Evolutionary conservation across 2,329 filamentous ascomycete genomes (phyloP), one percentile per base, ranked within the genome.

Genomic region (Bertia moriformis): DNA sequence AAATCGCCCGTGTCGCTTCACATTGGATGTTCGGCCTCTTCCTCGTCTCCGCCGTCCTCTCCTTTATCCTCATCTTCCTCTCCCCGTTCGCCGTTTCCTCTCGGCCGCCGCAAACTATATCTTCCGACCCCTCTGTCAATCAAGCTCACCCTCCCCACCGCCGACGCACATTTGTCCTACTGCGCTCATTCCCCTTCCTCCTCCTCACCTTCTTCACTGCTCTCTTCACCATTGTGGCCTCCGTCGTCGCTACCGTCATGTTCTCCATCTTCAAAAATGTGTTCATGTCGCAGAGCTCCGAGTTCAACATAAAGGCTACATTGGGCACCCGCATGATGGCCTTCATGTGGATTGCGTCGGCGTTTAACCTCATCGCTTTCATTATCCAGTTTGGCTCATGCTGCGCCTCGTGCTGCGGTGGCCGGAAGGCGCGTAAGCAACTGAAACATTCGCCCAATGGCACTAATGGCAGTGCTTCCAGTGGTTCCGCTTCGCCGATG

Each of bases 11-110:
- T 40, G 67, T 80, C 42, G 82, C 78, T 37, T 89, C 82, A 5
- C 72, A 83, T 51, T 73, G 83, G 69, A 94, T 95, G 87, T 94
- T 93, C 52, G 83, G 73, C 44, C 79, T 89, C 58, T 94, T 93
- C 68, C 62, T 95, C 38, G 67, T 77, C 4, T 79, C 76, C 38
- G 67, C 75, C 33, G 66, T 79, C 48, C 63, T 93, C 51, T 76
- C 74, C 53, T 79, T 83, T 51, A 52, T 88, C 47, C 72, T 87
- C 48, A 73, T 91, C 43, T 71, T 88, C 52, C 48, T 79, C 58
- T 57, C 81, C 53, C 49, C 66, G 61, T 47, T 80, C 58, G 70
- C 65, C 42, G 50, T 72, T 39, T 59, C 60, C 49, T 64, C 68
- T n/a, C 63, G 69, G 41, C 65, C 61, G 61, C 69, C 32, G 7